Base-by-base conservation (phyloP, 2,329 filamentous ascomycete species). In the Didymella glomerata region DNA sequence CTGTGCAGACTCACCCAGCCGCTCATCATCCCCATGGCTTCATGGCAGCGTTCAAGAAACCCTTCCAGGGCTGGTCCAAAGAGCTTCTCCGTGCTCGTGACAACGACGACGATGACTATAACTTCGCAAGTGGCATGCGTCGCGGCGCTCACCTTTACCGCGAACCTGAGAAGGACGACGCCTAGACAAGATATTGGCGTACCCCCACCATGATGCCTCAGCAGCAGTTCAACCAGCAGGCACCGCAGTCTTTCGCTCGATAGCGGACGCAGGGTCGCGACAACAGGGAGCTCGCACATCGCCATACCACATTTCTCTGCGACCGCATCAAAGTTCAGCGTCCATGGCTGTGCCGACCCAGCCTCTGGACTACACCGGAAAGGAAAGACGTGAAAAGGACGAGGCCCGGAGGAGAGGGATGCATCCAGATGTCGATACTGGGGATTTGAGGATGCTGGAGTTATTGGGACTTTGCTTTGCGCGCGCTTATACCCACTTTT, bases 241-340 rank as follows among this genome's bases (percentile, higher is more conserved):
- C 63, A 38, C 68, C 74, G 36, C 65, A 70, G 16, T 67, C 38
- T 8, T 64, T 66, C n/a, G n/a, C n/a, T 13, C 62, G 67, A 50
- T 62, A 67, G 51, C 64, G 67, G 53, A 11, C 58, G 11, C 61
- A 66, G 48, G n/a, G 10, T 61, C 63, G 27, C 68, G 71, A 44
- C 66, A 66, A 48, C 70, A 72, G 49, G 71, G 60, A 50, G 80
- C 78, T 62, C 73, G 81, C 14, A 77, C 80, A 48, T 70, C 78
- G 18, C 82, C 81, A 2, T 85, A 77, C 76, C 48, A 80, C 75
- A 57, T 84, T 77, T 71, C 80, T 73, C 46, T 74, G 30, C 76
- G 76, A 34, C 69, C 70, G 20, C 80, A 80, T 54, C 76, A 78
- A 32, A 78, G 81, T 30, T 78, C 81, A 2, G 76, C 79, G 24